Evolutionary conservation across 2,329 filamentous ascomycete species (phyloP).

Genomic region (Ophiocordyceps camponoti-leonardi): DNA sequence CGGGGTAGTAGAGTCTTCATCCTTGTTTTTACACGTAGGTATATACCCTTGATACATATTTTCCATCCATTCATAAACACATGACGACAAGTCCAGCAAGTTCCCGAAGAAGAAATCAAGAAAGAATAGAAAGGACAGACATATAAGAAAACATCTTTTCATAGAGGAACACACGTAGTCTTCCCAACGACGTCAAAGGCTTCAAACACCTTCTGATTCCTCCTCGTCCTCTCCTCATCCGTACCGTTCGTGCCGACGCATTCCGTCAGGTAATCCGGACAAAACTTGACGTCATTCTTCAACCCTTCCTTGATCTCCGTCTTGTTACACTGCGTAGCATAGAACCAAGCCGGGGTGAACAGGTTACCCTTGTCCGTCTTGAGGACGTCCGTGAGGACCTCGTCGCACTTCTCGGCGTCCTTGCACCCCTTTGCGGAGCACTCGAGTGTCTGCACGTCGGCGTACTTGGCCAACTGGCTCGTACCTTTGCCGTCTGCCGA

Average conservation of each 20-base stretch:
- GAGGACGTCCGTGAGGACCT: neutral
- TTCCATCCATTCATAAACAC: too few relatives aligned
- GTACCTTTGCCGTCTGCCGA: too few relatives aligned
- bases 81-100: too few relatives aligned
- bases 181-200: neutral
- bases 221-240: neutral
- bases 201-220: neutral
- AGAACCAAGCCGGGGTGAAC: neutral
- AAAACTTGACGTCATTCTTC: neutral
- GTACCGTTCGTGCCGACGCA: neutral
- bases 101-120: too few relatives aligned
- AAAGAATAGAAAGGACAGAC: too few relatives aligned
- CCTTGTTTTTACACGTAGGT: too few relatives aligned
- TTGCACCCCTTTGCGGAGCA: neutral
- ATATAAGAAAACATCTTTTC: neutral
- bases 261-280: neutral
- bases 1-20: too few relatives aligned
- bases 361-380: neutral
- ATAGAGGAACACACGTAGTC: neutral
- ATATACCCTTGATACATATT: too few relatives aligned
- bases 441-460: neutral
- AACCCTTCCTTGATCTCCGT: neutral
- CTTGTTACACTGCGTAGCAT: neutral
- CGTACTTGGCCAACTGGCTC: neutral
- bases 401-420: neutral